Percentiles rank a stretch among this genome's conserved stretches.
Evolutionary conservation across 805 yeast species (phyloP).

Genomic region (Isabelozyma gotoi): DNA sequence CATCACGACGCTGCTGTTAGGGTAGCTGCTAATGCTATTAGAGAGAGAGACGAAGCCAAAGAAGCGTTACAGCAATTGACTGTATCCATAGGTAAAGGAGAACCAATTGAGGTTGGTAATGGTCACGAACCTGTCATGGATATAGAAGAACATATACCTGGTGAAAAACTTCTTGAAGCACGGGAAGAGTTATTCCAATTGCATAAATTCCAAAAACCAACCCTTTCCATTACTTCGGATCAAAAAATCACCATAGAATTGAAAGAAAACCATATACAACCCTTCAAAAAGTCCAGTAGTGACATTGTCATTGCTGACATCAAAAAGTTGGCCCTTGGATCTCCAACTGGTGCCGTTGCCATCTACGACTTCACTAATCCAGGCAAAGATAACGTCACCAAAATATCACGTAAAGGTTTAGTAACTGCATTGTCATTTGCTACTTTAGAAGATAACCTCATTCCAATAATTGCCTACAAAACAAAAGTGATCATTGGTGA

Average conservation of each 20-base stretch:
- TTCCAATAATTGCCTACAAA: conserved; percentile 19
- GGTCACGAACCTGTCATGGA: conserved; percentile 2
- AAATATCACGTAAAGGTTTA: conserved; percentile 13
- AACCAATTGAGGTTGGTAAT: neutral
- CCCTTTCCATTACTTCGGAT: conserved; percentile 15
- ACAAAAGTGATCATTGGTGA: conserved; percentile 10
- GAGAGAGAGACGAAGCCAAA: conserved; percentile 73
- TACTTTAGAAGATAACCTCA: conserved; percentile 7
- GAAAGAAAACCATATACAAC: conserved; percentile 5
- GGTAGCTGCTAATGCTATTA: conserved; percentile 74
- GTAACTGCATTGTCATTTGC: conserved; percentile 12
- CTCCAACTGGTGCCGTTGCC: conserved; percentile 13
- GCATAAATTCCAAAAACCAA: conserved; percentile 34
- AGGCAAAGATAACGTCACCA: conserved; percentile 8
- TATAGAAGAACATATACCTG: conserved; percentile 12
- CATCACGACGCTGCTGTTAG: conserved; percentile 88
- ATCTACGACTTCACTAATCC: conserved; percentile 6
- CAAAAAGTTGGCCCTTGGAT: conserved; percentile 7
- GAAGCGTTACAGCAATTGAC: conserved; percentile 61
- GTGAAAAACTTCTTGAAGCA: conserved; percentile 22
- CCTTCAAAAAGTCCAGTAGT: conserved; percentile 10
- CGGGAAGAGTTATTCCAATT: conserved; percentile 31
- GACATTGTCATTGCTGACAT: conserved; percentile 4
- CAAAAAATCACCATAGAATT: conserved; percentile 10
- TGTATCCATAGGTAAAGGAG: conserved; percentile 32